Conservation (phyloP, 2,329 filamentous ascomycete species). For the Graphilbum fragrans region DNA sequence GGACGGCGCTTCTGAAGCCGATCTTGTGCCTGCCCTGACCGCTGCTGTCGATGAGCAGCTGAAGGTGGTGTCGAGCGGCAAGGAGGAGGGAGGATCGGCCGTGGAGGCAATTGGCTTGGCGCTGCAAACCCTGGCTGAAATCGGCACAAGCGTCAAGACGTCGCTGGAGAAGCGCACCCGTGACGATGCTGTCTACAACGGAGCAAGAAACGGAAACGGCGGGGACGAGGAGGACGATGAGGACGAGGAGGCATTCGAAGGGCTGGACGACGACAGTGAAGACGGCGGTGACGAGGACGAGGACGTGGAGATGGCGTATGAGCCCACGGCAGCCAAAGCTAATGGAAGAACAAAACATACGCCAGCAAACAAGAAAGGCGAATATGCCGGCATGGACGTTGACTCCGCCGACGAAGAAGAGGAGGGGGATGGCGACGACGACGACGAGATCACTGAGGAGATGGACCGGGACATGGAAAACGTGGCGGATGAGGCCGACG, state of each 20-base stretch:
- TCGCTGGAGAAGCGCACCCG: constrained; percentile 32
- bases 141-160: constrained; percentile 46
- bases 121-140: constrained; percentile 51
- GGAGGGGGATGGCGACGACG: constrained; percentile 18
- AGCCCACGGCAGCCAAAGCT: constrained; percentile 39
- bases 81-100: not conserved
- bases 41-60: constrained; percentile 21
- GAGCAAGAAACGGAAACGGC: constrained; percentile 16
- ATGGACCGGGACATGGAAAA: constrained; percentile 47
- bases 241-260: constrained; percentile 23
- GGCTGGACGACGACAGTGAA: constrained; percentile 23
- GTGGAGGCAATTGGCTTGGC: constrained; percentile 38
- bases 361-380: constrained; percentile 18
- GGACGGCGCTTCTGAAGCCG: constrained; percentile 36
- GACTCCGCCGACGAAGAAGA: constrained; percentile 22
- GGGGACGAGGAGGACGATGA: constrained; percentile 22
- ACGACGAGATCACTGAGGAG: constrained; percentile 6
- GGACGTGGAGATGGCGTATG: constrained; percentile 31
- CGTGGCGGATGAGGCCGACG: constrained; percentile 34
- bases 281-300: constrained; percentile 19
- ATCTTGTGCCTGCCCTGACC: constrained; percentile 32
- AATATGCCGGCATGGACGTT: constrained; percentile 21
- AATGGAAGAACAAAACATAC: constrained; percentile 13
- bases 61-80: not conserved
- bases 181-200: constrained; percentile 24